phyloP scores from a whole-genome alignment of 2,329 filamentous ascomycete species.

The Aspergillus sp. region DNA sequence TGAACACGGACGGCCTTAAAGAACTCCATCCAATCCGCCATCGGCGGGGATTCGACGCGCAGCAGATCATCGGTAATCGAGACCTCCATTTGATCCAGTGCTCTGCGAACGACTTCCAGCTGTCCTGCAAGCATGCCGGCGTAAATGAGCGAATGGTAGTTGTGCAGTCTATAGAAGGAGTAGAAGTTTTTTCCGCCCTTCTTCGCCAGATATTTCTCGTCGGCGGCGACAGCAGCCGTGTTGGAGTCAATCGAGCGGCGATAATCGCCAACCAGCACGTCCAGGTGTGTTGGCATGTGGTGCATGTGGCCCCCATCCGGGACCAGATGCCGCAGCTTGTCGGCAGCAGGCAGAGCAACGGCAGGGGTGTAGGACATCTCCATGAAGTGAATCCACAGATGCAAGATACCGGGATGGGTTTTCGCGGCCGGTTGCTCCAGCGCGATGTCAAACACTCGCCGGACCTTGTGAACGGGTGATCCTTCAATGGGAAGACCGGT shows the following conservation, averaged over 20 bases:
- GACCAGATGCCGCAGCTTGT: no score
- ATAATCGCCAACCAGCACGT: slow-evolving; percentile 72
- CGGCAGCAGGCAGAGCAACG: slow-evolving; percentile 54
- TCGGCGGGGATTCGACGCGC: slow-evolving; percentile 64
- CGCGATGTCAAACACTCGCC: slow-evolving; percentile 58
- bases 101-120: slow-evolving; percentile 61
- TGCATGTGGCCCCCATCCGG: no score
- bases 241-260: slow-evolving; percentile 66
- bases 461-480: slow-evolving; percentile 59
- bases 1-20: slow-evolving; percentile 69
- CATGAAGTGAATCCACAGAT: slow-evolving; percentile 75
- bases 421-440: slow-evolving; percentile 51
- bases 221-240: slow-evolving; percentile 63
- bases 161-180: slow-evolving; percentile 70
- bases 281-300: slow-evolving; percentile 54
- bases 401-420: slow-evolving; percentile 67
- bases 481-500: slow-evolving; percentile 57
- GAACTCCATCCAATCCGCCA: slow-evolving; percentile 76
- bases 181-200: slow-evolving; percentile 69
- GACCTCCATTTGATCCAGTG: slow-evolving; percentile 58
- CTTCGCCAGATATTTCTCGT: slow-evolving; percentile 63
- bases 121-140: slow-evolving; percentile 75
- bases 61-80: slow-evolving; percentile 65
- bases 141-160: slow-evolving; percentile 74
- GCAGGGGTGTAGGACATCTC: slow-evolving; percentile 72